These are phyloP conservation scores for Phytophthora megakarya DNA, from an alignment of 352 stramenopile species.

Conservation along the genomic window DNA sequence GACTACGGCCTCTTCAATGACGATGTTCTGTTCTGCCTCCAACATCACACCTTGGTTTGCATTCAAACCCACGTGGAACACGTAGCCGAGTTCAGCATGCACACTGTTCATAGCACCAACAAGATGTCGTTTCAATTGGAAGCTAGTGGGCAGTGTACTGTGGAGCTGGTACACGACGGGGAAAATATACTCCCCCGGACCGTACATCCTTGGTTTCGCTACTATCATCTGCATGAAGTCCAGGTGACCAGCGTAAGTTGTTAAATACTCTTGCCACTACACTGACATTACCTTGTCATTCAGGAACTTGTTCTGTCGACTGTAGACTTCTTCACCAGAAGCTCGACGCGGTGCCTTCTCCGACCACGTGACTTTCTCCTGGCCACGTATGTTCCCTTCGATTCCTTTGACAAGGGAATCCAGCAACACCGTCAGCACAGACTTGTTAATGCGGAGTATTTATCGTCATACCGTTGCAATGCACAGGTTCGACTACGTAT, in stretches of 20 bases:
- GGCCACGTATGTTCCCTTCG: slow-evolving; percentile 3
- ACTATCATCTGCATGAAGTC: slow-evolving; percentile 11
- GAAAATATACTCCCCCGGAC: slow-evolving; percentile 24
- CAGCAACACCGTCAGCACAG: not conserved
- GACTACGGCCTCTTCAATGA: slow-evolving; percentile 4
- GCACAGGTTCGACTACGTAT: slow-evolving; percentile 11
- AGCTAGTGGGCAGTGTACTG: slow-evolving; percentile 9
- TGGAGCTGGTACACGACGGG: slow-evolving; percentile 29
- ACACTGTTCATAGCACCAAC: slow-evolving; percentile 9
- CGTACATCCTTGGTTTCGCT: slow-evolving; percentile 19
- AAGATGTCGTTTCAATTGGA: slow-evolving; percentile 16
- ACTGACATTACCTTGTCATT: slow-evolving; percentile 18
- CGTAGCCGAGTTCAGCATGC: slow-evolving; percentile 14
- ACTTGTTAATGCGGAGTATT: not conserved
- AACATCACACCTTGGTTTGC: slow-evolving; percentile 12
- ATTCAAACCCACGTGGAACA: slow-evolving; percentile 15
- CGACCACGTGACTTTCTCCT: slow-evolving; percentile 20
- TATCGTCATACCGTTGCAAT: slow-evolving; percentile 18
- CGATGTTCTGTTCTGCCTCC: slow-evolving; percentile 7
- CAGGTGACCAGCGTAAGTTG: not conserved
- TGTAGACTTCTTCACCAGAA: slow-evolving; percentile 6
- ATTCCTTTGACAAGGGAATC: not conserved
- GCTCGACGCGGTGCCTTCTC: slow-evolving; percentile 8
- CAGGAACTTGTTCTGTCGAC: slow-evolving; percentile 22
- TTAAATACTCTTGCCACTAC: not conserved